Percentiles rank a stretch among this genome's conserved stretches.
Conservation (phyloP, 331 rosid genomes). For the Pyrus hybrid region DNA sequence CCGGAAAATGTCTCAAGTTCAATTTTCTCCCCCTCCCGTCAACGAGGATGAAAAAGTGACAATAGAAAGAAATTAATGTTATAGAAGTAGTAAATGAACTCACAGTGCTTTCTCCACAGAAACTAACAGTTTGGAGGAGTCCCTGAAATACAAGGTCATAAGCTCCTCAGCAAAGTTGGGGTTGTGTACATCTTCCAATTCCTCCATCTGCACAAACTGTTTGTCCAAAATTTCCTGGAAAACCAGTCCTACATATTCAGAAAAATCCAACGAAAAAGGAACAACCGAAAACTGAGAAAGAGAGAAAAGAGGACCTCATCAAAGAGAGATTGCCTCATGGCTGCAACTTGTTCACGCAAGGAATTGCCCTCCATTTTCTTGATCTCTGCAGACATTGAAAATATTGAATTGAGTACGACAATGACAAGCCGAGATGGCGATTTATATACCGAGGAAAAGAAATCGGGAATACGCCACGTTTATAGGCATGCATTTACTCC, state of each 20-base stretch:
- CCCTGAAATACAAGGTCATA: conserved; percentile 19
- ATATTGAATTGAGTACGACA: not conserved
- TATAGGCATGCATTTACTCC: conserved; percentile 6
- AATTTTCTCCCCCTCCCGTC: too few relatives aligned
- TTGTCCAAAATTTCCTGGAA: conserved; percentile 18
- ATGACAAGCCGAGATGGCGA: not conserved
- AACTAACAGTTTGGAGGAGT: conserved; percentile 13
- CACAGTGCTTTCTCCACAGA: conserved; percentile 21
- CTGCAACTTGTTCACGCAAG: conserved; percentile 10
- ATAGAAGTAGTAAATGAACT: not conserved
- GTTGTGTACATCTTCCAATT: conserved; percentile 28
- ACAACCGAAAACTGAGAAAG: not conserved
- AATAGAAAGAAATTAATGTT: not conserved
- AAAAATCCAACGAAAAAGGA: not conserved
- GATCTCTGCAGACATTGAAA: not conserved
- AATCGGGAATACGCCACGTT: not conserved
- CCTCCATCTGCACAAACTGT: conserved; percentile 21
- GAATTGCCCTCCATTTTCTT: conserved; percentile 10
- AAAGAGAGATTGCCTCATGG: conserved; percentile 29
- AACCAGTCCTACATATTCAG: not conserved
- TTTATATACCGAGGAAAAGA: not conserved
- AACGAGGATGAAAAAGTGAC: not conserved
- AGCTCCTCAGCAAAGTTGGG: conserved; percentile 34
- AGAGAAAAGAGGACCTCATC: conserved; percentile 22
- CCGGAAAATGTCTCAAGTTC: not conserved